A percentile compares a stretch with the other conserved stretches of the same genome.
These are phyloP conservation scores for Lentinula boryana DNA, from an alignment of 768 basidiomycete genomes.

Conservation along the genomic window DNA sequence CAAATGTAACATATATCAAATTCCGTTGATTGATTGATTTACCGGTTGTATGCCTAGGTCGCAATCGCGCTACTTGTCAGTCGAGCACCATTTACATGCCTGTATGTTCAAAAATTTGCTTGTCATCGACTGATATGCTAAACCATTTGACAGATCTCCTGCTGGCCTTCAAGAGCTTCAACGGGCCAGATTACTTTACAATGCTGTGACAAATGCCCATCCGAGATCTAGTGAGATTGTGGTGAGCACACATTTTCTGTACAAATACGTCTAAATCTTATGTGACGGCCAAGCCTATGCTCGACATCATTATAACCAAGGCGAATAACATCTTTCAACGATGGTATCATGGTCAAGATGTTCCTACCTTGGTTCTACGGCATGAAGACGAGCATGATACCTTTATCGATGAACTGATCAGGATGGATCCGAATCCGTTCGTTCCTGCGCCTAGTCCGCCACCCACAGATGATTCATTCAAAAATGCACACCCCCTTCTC, in stretches of 20 bases:
- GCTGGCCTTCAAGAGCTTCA: constrained; percentile 59
- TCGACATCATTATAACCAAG: constrained; percentile 45
- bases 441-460: constrained; percentile 14
- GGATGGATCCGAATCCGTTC: constrained; percentile 10
- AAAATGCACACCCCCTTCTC: constrained; percentile 33
- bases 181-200: constrained; percentile 39
- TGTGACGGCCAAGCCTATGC: constrained; percentile 28
- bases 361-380: constrained; percentile 35
- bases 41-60: constrained; percentile 24
- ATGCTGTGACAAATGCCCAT: constrained; percentile 37
- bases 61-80: constrained; percentile 50
- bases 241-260: constrained; percentile 22
- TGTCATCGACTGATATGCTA: not conserved
- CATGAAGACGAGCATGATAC: constrained; percentile 23
- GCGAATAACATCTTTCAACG: constrained; percentile 43
- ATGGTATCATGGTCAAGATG: constrained; percentile 40
- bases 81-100: constrained; percentile 60
- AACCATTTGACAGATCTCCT: constrained; percentile 27
- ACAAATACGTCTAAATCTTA: not conserved
- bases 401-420: constrained; percentile 9
- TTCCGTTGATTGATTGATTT: not conserved
- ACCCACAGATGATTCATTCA: constrained; percentile 31
- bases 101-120: constrained; percentile 15
- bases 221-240: constrained; percentile 40
- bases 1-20: not conserved